Base-by-base conservation (phyloP, 1,139 yeast species). In the Pichia sp. region DNA sequence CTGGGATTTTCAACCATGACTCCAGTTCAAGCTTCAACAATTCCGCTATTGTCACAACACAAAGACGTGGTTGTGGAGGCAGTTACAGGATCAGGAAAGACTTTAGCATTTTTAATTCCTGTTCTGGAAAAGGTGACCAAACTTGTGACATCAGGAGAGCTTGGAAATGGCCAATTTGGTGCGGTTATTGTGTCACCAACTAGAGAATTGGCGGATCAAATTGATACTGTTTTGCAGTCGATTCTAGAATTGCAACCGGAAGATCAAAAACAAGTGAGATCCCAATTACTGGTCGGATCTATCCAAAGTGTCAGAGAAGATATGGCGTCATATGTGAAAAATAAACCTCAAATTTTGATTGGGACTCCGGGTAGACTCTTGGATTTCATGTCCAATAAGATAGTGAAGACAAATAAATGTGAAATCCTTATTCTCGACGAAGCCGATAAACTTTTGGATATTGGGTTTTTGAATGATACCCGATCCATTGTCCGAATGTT, bases 1-100 rank as follows among this genome's bases (percentile, higher is more conserved):
- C 64, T 84, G 53, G 97, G 95, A 2, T 90, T 77, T 59, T 75
- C 77, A 3, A 66, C 77, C 16, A 88, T 92, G 97, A 92, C 99
- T 0, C 97, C 99, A 0, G 98, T 92, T 0, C 99, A 92, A 61
- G 98, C 98, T 0, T 79, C 97, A 0, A 84, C 95, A 0, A 85
- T 92, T 42, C 98, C 99, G 0, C 68, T 90, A 44, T 77, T 94
- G 54, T 66, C 84, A 40, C 82, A 82, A n/a, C 85, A 90, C 57
- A 92, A 92, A 59, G 98, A 92, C 65, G 97, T 92, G 8, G 95
- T 94, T 8, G 97, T 88, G 2, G 96, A 90, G 59, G 88, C 97
- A 0, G 96, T 88, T 2, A 92, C 98, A 0, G 98, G 98, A 0
- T 88, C 97, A 0, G 98, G 98, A 7, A 92, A 92, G 61, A 92